Conservation (phyloP, 2,329 filamentous ascomycete species). For the Paecilomyces sp. region DNA sequence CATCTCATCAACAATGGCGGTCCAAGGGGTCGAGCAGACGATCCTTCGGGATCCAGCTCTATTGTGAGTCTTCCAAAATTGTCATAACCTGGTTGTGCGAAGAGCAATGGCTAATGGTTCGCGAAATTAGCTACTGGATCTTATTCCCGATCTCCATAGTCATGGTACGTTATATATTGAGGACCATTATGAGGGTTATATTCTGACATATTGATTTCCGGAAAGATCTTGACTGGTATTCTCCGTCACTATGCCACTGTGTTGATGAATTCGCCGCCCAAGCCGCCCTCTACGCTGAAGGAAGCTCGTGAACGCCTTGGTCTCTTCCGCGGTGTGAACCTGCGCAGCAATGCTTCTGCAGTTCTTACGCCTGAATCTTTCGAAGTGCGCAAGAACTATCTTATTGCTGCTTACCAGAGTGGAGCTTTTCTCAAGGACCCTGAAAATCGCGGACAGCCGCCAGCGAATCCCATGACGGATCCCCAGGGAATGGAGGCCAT, state of each 20-base stretch:
- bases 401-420: constrained; percentile 74
- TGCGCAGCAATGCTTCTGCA: constrained; percentile 75
- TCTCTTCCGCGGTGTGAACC: constrained; percentile 73
- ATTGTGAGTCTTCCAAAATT: constrained; percentile 58
- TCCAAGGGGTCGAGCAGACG: constrained; percentile 74
- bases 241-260: constrained; percentile 93
- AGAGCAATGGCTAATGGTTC: constrained; percentile 8
- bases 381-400: constrained; percentile 68
- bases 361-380: constrained; percentile 74
- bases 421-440: constrained; percentile 87
- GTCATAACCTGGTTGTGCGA: constrained; percentile 3
- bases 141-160: constrained; percentile 93
- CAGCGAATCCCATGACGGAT: constrained; percentile 90
- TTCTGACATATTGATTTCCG: neutral
- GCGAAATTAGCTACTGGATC: constrained; percentile 81
- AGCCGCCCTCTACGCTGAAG: constrained; percentile 59
- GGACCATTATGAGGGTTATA: neutral
- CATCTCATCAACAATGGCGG: constrained; percentile 57
- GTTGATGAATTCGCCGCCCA: constrained; percentile 78
- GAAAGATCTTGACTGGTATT: constrained; percentile 79
- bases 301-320: constrained; percentile 71
- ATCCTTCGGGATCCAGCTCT: constrained; percentile 98
- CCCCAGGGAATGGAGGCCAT: constrained; percentile 97
- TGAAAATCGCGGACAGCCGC: constrained; percentile 74
- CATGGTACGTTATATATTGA: constrained; percentile 56